These are phyloP conservation scores for Medicago truncatula DNA, from an alignment of 306 rosid species.

Conservation along the genomic window DNA sequence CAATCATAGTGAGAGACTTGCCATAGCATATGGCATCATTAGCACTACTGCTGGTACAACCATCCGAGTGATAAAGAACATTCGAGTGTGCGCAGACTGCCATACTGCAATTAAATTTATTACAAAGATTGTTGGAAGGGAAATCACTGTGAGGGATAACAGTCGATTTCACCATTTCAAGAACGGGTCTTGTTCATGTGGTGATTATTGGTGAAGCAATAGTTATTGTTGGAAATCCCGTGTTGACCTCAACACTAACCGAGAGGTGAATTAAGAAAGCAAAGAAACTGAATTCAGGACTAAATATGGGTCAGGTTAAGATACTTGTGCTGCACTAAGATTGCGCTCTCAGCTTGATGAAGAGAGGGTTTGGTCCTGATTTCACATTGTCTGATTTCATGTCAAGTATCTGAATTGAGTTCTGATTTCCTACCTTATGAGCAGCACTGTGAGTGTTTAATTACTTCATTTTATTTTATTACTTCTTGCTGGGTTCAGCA, in stretches of 20 bases:
- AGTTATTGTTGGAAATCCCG: not conserved
- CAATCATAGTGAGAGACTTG: slow-evolving; percentile 87
- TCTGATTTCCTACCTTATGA: slow-evolving; percentile 6
- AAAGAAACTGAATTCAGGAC: slow-evolving; percentile 1
- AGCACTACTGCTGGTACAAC: slow-evolving; percentile 78
- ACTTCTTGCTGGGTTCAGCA: slow-evolving; percentile 14
- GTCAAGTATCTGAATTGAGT: slow-evolving; percentile 32
- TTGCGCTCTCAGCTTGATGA: slow-evolving; percentile 27
- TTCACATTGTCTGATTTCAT: not conserved
- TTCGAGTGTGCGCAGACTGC: slow-evolving; percentile 77
- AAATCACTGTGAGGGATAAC: slow-evolving; percentile 81
- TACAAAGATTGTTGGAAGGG: slow-evolving; percentile 77
- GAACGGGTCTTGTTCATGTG: slow-evolving; percentile 69
- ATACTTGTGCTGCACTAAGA: not conserved
- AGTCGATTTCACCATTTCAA: slow-evolving; percentile 90
- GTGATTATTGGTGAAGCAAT: slow-evolving; percentile 68
- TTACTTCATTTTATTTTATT: not conserved
- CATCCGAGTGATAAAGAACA: slow-evolving; percentile 79
- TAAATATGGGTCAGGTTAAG: not conserved
- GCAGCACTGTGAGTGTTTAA: slow-evolving; percentile 8
- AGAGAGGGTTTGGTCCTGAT: slow-evolving; percentile 20
- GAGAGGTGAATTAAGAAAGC: slow-evolving; percentile 31
- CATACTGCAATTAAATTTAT: slow-evolving; percentile 79
- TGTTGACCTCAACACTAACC: not conserved
- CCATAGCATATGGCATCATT: slow-evolving; percentile 84